These are phyloP conservation scores for Cupressus sempervirens DNA, from an alignment of 75 land plant species.

Conservation along the genomic window DNA sequence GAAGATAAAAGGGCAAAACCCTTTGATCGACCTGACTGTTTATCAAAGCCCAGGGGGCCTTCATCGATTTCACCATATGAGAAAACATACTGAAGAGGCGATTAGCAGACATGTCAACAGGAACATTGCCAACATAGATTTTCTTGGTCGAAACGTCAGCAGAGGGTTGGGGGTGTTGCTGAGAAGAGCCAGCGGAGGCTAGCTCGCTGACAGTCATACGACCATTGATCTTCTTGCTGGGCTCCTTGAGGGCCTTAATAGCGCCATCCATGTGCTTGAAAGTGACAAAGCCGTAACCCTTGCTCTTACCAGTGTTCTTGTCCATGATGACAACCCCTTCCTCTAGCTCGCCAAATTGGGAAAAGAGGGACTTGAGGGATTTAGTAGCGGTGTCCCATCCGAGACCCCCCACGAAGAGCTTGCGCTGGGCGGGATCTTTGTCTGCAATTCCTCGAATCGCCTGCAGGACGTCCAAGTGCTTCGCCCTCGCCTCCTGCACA, in stretches of 20 bases:
- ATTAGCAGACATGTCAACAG: slow-evolving; percentile 54
- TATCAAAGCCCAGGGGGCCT: slow-evolving; percentile 79
- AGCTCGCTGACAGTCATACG: slow-evolving; percentile 76
- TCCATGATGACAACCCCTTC: too few species aligned
- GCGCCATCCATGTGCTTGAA: slow-evolving; percentile 81
- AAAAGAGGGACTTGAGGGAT: too few species aligned
- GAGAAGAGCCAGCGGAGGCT: too few species aligned
- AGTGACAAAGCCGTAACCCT: too few species aligned
- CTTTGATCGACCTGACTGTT: slow-evolving; percentile 54
- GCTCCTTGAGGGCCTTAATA: slow-evolving; percentile 63
- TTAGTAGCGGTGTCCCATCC: slow-evolving; percentile 58
- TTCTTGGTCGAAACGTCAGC: too few species aligned
- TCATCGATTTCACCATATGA: slow-evolving; percentile 79
- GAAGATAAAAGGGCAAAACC: slow-evolving; percentile 76
- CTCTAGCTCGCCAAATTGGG: too few species aligned
- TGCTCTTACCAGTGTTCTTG: too few species aligned
- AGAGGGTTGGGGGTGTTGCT: too few species aligned
- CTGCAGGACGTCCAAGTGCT: too few species aligned
- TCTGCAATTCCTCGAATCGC: slow-evolving; percentile 53
- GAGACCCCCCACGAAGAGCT: slow-evolving; percentile 73
- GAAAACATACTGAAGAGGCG: slow-evolving; percentile 52
- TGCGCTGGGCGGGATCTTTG: slow-evolving; percentile 44
- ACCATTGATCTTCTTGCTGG: slow-evolving; percentile 80
- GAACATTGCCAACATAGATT: too few species aligned
- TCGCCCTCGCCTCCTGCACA: too few species aligned